A percentile compares a stretch with the other conserved stretches of the same genome.
Conservation (phyloP, 805 yeast species). For the Ogataea wickerhamii region DNA sequence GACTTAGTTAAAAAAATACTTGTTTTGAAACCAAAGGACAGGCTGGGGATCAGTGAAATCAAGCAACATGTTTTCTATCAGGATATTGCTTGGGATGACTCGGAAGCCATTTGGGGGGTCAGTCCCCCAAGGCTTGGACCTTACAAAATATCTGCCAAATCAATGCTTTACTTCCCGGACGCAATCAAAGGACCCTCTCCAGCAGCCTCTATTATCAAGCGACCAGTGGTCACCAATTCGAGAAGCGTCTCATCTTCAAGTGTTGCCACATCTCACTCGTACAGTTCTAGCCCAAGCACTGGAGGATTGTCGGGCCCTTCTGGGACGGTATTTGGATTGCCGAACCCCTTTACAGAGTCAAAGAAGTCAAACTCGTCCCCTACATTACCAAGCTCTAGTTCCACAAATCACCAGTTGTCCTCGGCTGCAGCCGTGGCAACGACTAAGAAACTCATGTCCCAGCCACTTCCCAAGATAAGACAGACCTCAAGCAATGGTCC, state of each 20-base stretch:
- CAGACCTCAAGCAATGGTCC: conserved; percentile 5
- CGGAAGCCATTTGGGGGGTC: conserved; percentile 52
- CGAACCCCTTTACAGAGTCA: conserved; percentile 15
- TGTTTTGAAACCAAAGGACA: conserved; percentile 58
- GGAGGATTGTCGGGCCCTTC: conserved; percentile 7
- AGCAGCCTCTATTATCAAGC: conserved; percentile 8
- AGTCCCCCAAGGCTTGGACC: conserved; percentile 67
- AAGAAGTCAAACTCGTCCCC: conserved; percentile 19
- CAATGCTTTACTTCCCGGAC: conserved; percentile 74
- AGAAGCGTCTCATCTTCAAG: conserved; percentile 11
- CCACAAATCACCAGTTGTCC: conserved; percentile 10
- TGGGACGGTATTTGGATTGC: conserved; percentile 22
- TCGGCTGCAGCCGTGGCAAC: conserved; percentile 25
- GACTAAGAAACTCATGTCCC: conserved; percentile 14
- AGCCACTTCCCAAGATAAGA: conserved; percentile 11
- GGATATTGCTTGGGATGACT: conserved; percentile 51
- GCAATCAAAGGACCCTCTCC: conserved; percentile 28
- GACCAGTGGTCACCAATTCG: conserved; percentile 5
- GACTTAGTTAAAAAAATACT: conserved; percentile 70
- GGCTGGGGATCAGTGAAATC: conserved; percentile 55
- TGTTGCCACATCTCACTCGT: conserved; percentile 2
- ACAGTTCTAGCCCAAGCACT: conserved; percentile 4
- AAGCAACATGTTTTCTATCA: conserved; percentile 63
- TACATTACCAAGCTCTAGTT: conserved; percentile 13
- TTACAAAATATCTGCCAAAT: conserved; percentile 68